Percentiles rank a stretch among this genome's conserved stretches.
phyloP scores from a whole-genome alignment of 1,284 basidiomycete species.

The Malassezia sympodialis region DNA sequence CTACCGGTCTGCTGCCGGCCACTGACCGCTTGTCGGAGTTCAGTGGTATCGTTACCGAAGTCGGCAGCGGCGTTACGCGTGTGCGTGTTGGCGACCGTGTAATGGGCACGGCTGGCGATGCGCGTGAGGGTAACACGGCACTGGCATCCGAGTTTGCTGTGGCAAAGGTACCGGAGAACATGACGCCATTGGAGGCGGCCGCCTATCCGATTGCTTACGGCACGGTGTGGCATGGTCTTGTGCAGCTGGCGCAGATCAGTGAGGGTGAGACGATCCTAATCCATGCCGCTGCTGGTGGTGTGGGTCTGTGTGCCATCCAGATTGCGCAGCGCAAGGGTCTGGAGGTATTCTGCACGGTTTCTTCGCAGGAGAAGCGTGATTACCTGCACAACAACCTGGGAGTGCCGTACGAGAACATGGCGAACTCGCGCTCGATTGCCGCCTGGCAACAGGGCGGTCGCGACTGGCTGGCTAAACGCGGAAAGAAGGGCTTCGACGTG shows the following conservation, averaged over 20 bases:
- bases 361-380: conserved; percentile 19
- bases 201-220: conserved; percentile 48
- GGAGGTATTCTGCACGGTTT: conserved; percentile 20
- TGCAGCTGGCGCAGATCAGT: conserved; percentile 66
- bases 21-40: conserved; percentile 53
- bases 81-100: conserved; percentile 59
- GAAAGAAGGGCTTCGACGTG: conserved; percentile 16
- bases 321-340: conserved; percentile 17
- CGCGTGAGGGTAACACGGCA: conserved; percentile 16
- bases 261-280: conserved; percentile 64
- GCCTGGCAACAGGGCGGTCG: conserved; percentile 13
- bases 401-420: conserved; percentile 21
- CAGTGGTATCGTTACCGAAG: conserved; percentile 62
- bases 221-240: conserved; percentile 65
- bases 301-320: conserved; percentile 50
- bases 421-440: conserved; percentile 17
- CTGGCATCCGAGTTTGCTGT: conserved; percentile 55
- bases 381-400: conserved; percentile 20
- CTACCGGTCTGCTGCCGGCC: conserved; percentile 17
- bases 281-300: conserved; percentile 80
- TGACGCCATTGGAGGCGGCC: conserved; percentile 63
- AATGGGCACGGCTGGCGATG: conserved; percentile 50
- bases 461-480: conserved; percentile 18
- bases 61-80: conserved; percentile 49
- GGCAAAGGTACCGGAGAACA: conserved; percentile 52